phyloP scores from a whole-genome alignment of 2,329 filamentous ascomycete genomes.

The Rutstroemia sp. region DNA sequence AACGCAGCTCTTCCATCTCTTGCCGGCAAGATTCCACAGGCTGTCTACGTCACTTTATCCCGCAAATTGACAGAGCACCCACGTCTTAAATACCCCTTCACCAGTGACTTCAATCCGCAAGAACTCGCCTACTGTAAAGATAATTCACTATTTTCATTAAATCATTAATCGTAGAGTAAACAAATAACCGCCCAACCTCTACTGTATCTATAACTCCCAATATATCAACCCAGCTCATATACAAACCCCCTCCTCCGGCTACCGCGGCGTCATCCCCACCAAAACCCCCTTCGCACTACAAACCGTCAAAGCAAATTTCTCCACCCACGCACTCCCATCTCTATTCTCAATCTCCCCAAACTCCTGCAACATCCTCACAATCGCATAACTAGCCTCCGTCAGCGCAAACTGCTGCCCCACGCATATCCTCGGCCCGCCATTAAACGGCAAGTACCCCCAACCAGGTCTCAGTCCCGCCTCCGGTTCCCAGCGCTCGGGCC shows the following conservation, averaged over 20 bases:
- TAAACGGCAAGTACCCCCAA: slow-evolving; percentile 43
- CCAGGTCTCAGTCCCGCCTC: slow-evolving; percentile 25
- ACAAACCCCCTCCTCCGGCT: slow-evolving; percentile 26
- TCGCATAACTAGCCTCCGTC: slow-evolving; percentile 30
- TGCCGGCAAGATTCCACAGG: too few relatives aligned
- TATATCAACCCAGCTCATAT: too few relatives aligned
- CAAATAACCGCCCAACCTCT: too few relatives aligned
- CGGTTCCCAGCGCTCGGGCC: slow-evolving; percentile 36
- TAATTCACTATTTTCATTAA: too few relatives aligned
- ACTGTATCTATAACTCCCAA: too few relatives aligned
- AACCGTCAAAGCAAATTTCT: slow-evolving; percentile 16
- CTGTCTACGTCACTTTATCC: too few relatives aligned
- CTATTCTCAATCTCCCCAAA: slow-evolving; percentile 26
- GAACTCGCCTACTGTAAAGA: too few relatives aligned
- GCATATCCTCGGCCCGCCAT: slow-evolving; percentile 32
- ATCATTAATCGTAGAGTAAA: too few relatives aligned
- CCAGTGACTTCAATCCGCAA: too few relatives aligned
- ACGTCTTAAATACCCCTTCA: too few relatives aligned
- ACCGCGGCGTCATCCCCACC: slow-evolving; percentile 31
- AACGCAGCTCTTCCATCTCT: too few relatives aligned
- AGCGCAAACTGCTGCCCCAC: slow-evolving; percentile 32
- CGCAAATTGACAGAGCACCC: too few relatives aligned
- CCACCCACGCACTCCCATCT: slow-evolving; percentile 15
- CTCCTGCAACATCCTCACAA: slow-evolving; percentile 29
- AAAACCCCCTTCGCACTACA: slow-evolving; percentile 14